Percentiles rank a stretch among this genome's conserved stretches.
phyloP scores from a whole-genome alignment of 768 basidiomycete genomes.

The Hygrophorus russula region DNA sequence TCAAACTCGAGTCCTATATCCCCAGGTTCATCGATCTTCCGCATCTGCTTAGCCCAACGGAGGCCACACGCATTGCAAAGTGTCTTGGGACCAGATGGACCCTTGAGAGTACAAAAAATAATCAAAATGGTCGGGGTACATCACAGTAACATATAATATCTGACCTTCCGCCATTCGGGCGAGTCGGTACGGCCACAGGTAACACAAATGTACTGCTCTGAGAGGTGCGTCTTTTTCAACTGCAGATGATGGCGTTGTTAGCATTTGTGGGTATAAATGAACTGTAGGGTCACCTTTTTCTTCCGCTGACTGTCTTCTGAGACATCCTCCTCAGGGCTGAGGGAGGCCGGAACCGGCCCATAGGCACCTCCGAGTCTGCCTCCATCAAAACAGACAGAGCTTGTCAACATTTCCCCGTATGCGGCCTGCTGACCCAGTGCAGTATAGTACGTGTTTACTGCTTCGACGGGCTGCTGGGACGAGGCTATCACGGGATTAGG shows the following conservation, averaged over 20 bases:
- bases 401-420: too few relatives aligned
- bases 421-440: too few relatives aligned
- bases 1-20: conserved; percentile 9
- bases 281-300: conserved; percentile 41
- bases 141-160: conserved; percentile 2
- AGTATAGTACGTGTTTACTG: too few relatives aligned
- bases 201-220: conserved; percentile 76
- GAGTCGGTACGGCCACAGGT: conserved; percentile 93
- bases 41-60: conserved; percentile 74
- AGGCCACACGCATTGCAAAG: conserved; percentile 94
- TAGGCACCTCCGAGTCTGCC: not conserved
- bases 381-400: not conserved
- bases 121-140: conserved; percentile 5
- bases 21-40: conserved; percentile 25
- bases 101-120: conserved; percentile 30
- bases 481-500: not conserved
- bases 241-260: conserved; percentile 9
- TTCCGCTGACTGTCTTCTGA: conserved; percentile 43
- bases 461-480: not conserved
- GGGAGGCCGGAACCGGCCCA: not conserved
- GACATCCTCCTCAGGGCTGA: conserved; percentile 26
- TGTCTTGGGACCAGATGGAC: conserved; percentile 93
- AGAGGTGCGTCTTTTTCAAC: conserved; percentile 35
- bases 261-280: not conserved
- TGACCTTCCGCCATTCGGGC: conserved; percentile 91